Percentiles rank a stretch among this genome's conserved stretches.
Evolutionary conservation across 163 green algal genomes (phyloP).

Genomic region (Trebouxia gelatinosa): DNA sequence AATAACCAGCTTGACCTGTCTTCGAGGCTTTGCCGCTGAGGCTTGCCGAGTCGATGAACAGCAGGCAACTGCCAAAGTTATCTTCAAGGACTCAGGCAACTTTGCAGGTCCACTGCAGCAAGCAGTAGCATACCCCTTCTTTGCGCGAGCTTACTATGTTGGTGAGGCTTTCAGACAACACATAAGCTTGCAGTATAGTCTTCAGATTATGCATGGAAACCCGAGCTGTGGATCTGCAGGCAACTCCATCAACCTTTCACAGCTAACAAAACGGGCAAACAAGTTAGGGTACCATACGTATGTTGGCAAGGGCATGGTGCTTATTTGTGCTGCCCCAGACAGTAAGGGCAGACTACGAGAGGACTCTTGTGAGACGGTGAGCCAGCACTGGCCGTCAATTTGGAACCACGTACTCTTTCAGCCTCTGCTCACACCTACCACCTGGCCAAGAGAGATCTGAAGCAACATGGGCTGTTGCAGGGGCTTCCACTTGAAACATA

Average conservation of each 20-base stretch:
- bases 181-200: not conserved
- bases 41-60: not conserved
- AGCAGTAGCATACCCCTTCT: constrained; percentile 24
- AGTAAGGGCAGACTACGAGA: constrained; percentile 9
- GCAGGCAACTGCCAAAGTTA: constrained; percentile 3
- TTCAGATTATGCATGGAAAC: not conserved
- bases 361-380: not conserved
- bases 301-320: constrained; percentile 15
- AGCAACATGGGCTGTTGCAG: too few relatives aligned
- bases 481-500: constrained; percentile 34
- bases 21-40: constrained; percentile 5
- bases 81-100: constrained; percentile 7
- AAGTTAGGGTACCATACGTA: constrained; percentile 12
- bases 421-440: too few relatives aligned
- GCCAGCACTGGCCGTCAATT: too few relatives aligned
- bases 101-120: not conserved
- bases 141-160: constrained; percentile 39
- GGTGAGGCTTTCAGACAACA: constrained; percentile 1
- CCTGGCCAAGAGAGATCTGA: too few relatives aligned
- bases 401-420: too few relatives aligned
- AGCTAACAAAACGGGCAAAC: constrained; percentile 1
- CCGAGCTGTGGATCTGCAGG: constrained; percentile 13
- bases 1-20: not conserved
- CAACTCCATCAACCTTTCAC: constrained; percentile 6
- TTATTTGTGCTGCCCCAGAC: constrained; percentile 13